phyloP scores from a whole-genome alignment of 2,329 filamentous ascomycete species.

The Fusarium irregulare region DNA sequence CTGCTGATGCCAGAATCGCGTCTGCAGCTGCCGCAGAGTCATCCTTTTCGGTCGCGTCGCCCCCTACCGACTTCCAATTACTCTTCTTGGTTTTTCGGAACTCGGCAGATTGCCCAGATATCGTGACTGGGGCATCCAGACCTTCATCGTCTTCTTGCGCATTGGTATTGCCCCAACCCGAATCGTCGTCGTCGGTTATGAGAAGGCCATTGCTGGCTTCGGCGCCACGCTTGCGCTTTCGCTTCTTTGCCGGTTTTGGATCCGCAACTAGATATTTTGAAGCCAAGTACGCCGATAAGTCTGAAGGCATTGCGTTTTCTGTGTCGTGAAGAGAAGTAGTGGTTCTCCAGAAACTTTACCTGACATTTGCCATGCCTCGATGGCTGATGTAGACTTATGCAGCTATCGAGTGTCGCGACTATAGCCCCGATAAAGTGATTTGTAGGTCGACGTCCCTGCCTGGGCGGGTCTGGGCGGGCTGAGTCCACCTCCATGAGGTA shows the following conservation, averaged over 20 bases:
- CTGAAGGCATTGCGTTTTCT: conserved; percentile 60
- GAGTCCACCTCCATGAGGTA: conserved; percentile 28
- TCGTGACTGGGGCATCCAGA: conserved; percentile 62
- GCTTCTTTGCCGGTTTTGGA: conserved; percentile 68
- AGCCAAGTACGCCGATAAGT: conserved; percentile 86
- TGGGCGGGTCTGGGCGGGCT: not conserved
- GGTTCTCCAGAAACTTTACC: not conserved
- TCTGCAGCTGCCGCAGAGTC: conserved; percentile 74
- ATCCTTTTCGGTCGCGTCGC: conserved; percentile 46
- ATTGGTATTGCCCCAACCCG: conserved; percentile 59
- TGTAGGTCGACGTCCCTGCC: conserved; percentile 9
- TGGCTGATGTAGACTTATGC: conserved; percentile 37
- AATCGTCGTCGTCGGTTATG: conserved; percentile 73
- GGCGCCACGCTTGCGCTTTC: conserved; percentile 68
- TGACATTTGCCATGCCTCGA: conserved; percentile 16
- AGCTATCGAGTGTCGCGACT: conserved; percentile 37
- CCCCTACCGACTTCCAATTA: conserved; percentile 79
- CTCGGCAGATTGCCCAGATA: conserved; percentile 66
- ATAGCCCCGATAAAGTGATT: conserved; percentile 28
- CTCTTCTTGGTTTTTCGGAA: conserved; percentile 83
- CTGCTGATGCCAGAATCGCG: conserved; percentile 79
- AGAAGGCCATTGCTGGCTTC: conserved; percentile 66
- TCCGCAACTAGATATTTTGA: conserved; percentile 83
- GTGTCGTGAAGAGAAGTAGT: not conserved
- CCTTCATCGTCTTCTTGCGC: conserved; percentile 62